Percentiles rank a stretch among this genome's conserved stretches.
Evolutionary conservation across 345 rosid species (phyloP).

Genomic region (Lepidium africanum): DNA sequence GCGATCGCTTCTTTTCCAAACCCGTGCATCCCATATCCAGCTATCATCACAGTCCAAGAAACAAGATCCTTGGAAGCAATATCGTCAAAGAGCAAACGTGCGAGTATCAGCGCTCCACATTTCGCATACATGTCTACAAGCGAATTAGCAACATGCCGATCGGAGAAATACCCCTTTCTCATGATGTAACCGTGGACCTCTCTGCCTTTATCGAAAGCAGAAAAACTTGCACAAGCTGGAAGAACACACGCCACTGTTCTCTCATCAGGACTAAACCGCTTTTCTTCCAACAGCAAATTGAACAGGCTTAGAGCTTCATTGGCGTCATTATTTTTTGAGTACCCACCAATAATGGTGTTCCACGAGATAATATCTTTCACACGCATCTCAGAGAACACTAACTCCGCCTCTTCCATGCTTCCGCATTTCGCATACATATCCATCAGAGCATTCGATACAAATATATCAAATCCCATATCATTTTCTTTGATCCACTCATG

Average conservation of each 20-base stretch:
- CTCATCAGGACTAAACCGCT: constrained; percentile 36
- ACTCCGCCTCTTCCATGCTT: constrained; percentile 53
- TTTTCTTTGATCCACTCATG: constrained; percentile 46
- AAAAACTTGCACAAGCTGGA: constrained; percentile 69
- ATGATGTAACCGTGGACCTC: constrained; percentile 54
- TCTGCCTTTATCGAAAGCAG: constrained; percentile 60
- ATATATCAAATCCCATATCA: constrained; percentile 38
- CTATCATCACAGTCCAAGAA: constrained; percentile 73
- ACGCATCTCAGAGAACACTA: constrained; percentile 40
- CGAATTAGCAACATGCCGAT: constrained; percentile 51
- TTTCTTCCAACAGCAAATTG: constrained; percentile 35
- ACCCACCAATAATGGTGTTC: constrained; percentile 71
- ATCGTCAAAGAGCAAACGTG: constrained; percentile 44
- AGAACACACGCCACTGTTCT: constrained; percentile 55
- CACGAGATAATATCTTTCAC: constrained; percentile 57
- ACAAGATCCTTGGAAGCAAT: constrained; percentile 56
- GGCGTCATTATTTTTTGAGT: constrained; percentile 49
- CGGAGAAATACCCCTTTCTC: constrained; percentile 40
- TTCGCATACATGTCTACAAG: constrained; percentile 66
- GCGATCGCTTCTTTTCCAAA: constrained; percentile 58
- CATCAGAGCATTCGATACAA: constrained; percentile 55
- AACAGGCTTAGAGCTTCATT: constrained; percentile 53
- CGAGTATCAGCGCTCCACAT: constrained; percentile 53
- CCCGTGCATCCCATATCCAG: constrained; percentile 86
- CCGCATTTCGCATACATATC: constrained; percentile 82